A percentile compares a stretch with the other conserved stretches of the same genome.
Conservation (phyloP, 2,329 filamentous ascomycete genomes). For the Emergomyces orientalis region DNA sequence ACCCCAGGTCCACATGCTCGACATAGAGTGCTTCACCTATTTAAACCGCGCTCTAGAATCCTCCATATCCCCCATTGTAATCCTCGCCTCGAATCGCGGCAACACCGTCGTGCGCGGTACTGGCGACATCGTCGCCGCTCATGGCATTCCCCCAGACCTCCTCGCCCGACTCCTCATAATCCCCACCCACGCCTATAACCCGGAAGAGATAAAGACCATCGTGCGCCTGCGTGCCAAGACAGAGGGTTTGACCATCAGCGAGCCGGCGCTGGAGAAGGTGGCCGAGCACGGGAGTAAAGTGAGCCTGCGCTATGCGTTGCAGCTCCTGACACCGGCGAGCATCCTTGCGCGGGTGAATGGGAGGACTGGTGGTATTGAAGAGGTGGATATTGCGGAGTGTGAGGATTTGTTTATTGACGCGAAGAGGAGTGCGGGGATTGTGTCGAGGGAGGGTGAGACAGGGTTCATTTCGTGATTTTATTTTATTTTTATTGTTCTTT, state of each 20-base stretch:
- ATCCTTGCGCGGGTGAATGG: conserved; percentile 83
- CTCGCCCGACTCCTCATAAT: conserved; percentile 90
- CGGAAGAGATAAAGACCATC: conserved; percentile 86
- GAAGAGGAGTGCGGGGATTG: conserved; percentile 62
- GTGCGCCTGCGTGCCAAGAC: conserved; percentile 74
- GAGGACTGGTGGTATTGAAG: conserved; percentile 60
- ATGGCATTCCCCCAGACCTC: conserved; percentile 90
- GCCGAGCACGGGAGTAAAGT: conserved; percentile 79
- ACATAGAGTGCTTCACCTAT: conserved; percentile 98
- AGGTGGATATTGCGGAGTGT: conserved; percentile 69
- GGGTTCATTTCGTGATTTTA: conserved; percentile 53
- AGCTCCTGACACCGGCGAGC: conserved; percentile 79
- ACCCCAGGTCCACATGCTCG: conserved; percentile 89
- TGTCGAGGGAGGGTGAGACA: conserved; percentile 52
- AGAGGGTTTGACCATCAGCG: conserved; percentile 68
- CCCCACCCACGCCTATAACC: conserved; percentile 80
- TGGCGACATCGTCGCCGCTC: conserved; percentile 67
- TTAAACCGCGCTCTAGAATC: conserved; percentile 97
- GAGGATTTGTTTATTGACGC: conserved; percentile 79
- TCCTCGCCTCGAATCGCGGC: conserved; percentile 93
- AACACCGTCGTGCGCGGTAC: conserved; percentile 87
- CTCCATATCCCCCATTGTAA: conserved; percentile 88
- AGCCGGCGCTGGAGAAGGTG: conserved; percentile 78
- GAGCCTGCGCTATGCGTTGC: conserved; percentile 84
- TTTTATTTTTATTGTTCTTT: conserved; percentile 1